These are phyloP conservation scores for Aspergillus pseudoviridinutans DNA, from an alignment of 2,329 filamentous ascomycete species.

Conservation along the genomic window DNA sequence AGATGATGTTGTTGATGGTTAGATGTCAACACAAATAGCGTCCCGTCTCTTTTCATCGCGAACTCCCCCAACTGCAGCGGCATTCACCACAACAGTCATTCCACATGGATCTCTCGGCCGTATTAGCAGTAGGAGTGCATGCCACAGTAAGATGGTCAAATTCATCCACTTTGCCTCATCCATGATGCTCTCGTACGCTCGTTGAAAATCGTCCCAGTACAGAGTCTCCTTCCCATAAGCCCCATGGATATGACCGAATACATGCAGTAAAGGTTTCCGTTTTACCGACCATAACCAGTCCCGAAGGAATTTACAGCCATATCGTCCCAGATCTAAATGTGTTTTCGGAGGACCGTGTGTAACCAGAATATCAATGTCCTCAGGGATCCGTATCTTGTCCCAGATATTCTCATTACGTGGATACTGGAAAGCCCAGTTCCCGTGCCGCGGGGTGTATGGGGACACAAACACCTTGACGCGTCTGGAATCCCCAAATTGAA, in stretches of 20 bases:
- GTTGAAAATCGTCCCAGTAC: constrained; percentile 66
- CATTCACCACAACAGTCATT: constrained; percentile 10
- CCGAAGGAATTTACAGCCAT: constrained; percentile 66
- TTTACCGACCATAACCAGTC: constrained; percentile 63
- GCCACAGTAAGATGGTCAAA: background rate
- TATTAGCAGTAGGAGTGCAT: background rate
- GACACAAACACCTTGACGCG: constrained; percentile 61
- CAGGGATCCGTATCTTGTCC: constrained; percentile 61
- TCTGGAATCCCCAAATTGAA: background rate
- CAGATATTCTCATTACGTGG: constrained; percentile 33
- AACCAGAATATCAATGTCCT: constrained; percentile 67
- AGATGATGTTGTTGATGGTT: background rate
- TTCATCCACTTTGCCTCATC: constrained; percentile 4
- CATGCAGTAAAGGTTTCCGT: constrained; percentile 63
- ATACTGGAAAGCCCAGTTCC: constrained; percentile 75
- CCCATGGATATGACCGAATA: constrained; percentile 77
- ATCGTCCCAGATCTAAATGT: constrained; percentile 52
- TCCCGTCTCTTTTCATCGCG: constrained; percentile 7
- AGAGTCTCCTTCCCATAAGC: constrained; percentile 62
- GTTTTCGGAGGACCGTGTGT: constrained; percentile 72
- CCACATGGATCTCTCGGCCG: background rate
- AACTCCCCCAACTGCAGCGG: constrained; percentile 9
- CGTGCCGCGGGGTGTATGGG: constrained; percentile 68
- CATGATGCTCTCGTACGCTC: constrained; percentile 58
- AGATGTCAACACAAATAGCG: constrained; percentile 2